Base-by-base conservation (phyloP, 139 green algal genomes). In the Asterochloris sp. region DNA sequence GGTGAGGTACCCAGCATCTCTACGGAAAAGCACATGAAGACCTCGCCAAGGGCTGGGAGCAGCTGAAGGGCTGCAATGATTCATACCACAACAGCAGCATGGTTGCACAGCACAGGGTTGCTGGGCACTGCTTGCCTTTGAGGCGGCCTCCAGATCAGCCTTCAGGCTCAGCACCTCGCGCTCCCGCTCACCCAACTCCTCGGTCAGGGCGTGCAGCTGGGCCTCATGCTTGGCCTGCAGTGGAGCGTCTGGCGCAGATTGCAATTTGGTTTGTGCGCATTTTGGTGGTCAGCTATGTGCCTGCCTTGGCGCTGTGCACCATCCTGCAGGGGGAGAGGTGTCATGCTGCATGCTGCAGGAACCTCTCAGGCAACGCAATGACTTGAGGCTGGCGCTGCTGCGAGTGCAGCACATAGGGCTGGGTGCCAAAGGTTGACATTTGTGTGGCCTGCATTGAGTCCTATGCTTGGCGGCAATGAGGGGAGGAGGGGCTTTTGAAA, bases 171-270 rank as follows among this genome's bases (percentile, higher is more conserved):
- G 10, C 16, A 64, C 62, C 8, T 47, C 28, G n/a, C 69, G 78
- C 27, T 82, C 61, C 78, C 61, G 62, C 64, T 74, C 26, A 62
- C 24, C 26, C 19, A 28, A 13, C 28, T 82, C 61, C 63, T 74
- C 28, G 24, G 73, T 64, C 15, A 74, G 63, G 61, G 82, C 62
- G 47, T 77, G 75, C 26, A 87, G 69, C 76, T 69, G 79, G 78
- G 82, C 83, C 11, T 86, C 83, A 73, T 85, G 85, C 61, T 82
- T n/a, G 21, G 27, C 78, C 78, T 81, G 76, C 76, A 81, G 23
- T 26, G 66, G 2, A 54, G 38, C 38, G 38, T 6, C 38, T 54
- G 38, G 38, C 2, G 38, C 38, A 54, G 38, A 6, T 54, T 54
- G 38, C 38, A 54, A 6, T 54, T 6, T 54, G 38, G 38, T 54